Base-by-base conservation (phyloP, 2,329 filamentous ascomycete species). In the Ophiostoma sp. region DNA sequence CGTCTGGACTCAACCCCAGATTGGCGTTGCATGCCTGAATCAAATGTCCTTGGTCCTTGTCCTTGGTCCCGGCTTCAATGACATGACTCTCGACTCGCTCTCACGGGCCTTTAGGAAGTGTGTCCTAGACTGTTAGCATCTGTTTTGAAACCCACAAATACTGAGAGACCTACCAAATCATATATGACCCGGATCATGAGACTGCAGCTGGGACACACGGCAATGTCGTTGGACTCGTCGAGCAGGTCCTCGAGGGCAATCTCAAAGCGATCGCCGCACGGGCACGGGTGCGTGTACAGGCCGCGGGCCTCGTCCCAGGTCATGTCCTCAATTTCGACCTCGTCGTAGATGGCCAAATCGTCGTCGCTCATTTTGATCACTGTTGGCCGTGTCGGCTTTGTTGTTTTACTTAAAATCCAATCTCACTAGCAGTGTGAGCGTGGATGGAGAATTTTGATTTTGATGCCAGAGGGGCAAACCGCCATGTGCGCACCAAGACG, bases 261-360 rank as follows among this genome's bases (percentile, higher is more conserved):
- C 82, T 97, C 92, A 82, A 99, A 99, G 72, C 92, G 88, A 82
- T 99, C 95, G 82, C 95, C 95, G 81, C 95, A 99, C 0, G 95
- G 95, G 79, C 95, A 99, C 17, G 95, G 95, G 79, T 96, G 97
- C 81, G 94, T 91, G 83, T 97, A 99, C 75, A 97, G 90, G 79
- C 97, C 90, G 57, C 93, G 86, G 4, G 85, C 84, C 66, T 88
- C 82, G 80, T 97, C 93, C 79, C 87, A 97, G 76, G 91, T 95
- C 93, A 97, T 96, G 81, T 99, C 95, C 80, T 98, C 94, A 82
- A 98, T 97, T 79, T 98, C 94, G 80, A 98, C 94, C 81, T 97
- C 94, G 77, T 98, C 94, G 83, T 97, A 98, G 79, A 97, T 92
- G 75, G 90, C 88, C 71, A 90, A 80, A 44, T 81, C 79, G 69